Percentiles rank a stretch among this genome's conserved stretches.
Conservation (phyloP, 306 rosid species). For the Corylus americana region DNA sequence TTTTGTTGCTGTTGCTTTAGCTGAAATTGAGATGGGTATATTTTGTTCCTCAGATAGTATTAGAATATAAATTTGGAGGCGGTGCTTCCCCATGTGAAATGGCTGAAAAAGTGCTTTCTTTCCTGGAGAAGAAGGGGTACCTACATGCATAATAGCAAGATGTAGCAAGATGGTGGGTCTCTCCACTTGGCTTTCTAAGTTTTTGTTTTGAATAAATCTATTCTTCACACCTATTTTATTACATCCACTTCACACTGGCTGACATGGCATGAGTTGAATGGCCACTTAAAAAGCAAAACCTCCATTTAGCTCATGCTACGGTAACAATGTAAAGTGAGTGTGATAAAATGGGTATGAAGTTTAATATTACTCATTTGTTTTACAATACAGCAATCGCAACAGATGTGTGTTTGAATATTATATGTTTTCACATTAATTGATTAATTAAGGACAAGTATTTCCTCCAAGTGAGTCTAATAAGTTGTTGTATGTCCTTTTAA, state of each 20-base stretch:
- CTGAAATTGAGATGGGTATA: background rate
- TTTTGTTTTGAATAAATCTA: background rate
- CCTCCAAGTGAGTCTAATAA: no score
- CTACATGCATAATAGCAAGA: conserved; percentile 38
- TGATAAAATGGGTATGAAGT: no score
- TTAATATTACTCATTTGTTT: background rate
- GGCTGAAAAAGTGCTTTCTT: conserved; percentile 61
- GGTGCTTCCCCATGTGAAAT: conserved; percentile 60
- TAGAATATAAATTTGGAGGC: conserved; percentile 41
- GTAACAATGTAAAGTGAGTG: no score
- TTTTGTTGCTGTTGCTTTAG: conserved; percentile 4
- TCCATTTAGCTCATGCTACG: no score
- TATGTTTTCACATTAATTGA: conserved; percentile 3
- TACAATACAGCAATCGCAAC: background rate
- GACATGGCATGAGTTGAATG: no score
- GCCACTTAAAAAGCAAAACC: no score
- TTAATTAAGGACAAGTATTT: background rate
- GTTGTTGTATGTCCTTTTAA: no score
- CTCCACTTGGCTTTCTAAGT: background rate
- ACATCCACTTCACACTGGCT: no score
- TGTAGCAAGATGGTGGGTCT: background rate
- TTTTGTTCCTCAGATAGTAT: conserved; percentile 45
- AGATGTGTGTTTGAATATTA: background rate
- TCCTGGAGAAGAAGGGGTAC: conserved; percentile 59
- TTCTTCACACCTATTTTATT: no score